phyloP scores from a whole-genome alignment of 2,329 filamentous ascomycete species.

The Neocatenulostroma microsporum region DNA sequence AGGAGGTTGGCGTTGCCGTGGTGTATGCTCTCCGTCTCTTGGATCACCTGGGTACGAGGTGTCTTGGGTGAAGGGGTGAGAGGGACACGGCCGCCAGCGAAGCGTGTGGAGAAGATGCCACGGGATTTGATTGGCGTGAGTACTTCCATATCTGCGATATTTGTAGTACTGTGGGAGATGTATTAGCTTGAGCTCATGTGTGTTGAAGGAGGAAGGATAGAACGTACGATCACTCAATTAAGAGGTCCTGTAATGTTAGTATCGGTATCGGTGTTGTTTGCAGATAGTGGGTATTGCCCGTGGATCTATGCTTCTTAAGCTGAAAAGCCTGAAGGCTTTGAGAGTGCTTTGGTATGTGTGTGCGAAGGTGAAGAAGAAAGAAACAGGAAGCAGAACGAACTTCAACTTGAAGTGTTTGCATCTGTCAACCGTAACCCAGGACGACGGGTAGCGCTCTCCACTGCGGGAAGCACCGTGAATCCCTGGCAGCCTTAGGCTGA shows the following conservation, averaged over 20 bases:
- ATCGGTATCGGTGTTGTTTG: constrained; percentile 16
- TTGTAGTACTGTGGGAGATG: no score
- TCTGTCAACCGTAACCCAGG: no score
- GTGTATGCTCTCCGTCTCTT: constrained; percentile 62
- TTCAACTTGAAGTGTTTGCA: not conserved
- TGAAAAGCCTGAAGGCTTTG: constrained; percentile 11
- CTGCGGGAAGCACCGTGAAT: no score
- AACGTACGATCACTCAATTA: constrained; percentile 31
- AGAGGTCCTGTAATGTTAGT: constrained; percentile 34
- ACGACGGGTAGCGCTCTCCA: no score
- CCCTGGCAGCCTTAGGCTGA: no score
- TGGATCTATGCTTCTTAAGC: constrained; percentile 17
- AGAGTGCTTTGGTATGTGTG: constrained; percentile 13
- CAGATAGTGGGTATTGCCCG: constrained; percentile 31
- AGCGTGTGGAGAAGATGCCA: constrained; percentile 83
- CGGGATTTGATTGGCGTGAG: constrained; percentile 90
- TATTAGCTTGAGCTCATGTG: no score
- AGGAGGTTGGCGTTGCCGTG: constrained; percentile 67
- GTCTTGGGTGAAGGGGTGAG: constrained; percentile 86
- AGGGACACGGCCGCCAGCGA: constrained; percentile 89
- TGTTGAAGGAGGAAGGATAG: no score
- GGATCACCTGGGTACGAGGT: constrained; percentile 50
- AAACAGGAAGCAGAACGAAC: constrained; percentile 3
- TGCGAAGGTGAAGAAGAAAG: constrained; percentile 21
- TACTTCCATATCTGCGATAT: constrained; percentile 72